Evolutionary conservation across 2,329 filamentous ascomycete genomes (phyloP).

Genomic region (Epichloe scottii): DNA sequence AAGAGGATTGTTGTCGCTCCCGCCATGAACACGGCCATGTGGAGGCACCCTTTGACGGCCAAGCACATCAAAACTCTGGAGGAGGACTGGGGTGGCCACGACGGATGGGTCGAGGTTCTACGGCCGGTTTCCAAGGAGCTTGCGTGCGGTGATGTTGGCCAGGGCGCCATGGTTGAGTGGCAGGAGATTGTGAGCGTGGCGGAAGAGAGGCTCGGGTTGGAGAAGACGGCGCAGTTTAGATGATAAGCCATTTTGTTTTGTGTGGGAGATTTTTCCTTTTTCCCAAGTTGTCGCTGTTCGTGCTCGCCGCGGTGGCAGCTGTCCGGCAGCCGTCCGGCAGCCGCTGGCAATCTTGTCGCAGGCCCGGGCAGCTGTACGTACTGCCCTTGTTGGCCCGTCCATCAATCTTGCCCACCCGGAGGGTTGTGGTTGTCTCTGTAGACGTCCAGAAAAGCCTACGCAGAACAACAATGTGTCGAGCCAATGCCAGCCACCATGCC

Average conservation of each 20-base stretch:
- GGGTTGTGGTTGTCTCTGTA: too few relatives aligned
- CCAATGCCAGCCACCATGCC: background rate
- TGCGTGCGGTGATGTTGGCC: constrained; percentile 74
- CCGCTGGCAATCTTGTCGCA: background rate
- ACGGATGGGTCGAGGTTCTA: constrained; percentile 51
- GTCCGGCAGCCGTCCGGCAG: background rate
- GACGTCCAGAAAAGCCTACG: too few relatives aligned
- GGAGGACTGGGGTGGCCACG: constrained; percentile 56
- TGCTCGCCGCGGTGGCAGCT: background rate
- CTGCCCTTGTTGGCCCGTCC: background rate
- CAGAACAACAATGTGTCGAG: too few relatives aligned
- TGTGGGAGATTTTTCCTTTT: background rate
- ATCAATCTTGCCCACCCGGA: too few relatives aligned
- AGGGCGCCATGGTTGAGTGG: constrained; percentile 77
- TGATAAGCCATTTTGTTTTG: background rate
- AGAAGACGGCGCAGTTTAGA: background rate
- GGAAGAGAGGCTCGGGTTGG: constrained; percentile 34
- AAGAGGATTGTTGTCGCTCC: constrained; percentile 65
- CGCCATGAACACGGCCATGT: constrained; percentile 88
- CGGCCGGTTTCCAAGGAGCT: constrained; percentile 62
- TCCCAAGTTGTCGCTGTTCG: too few relatives aligned
- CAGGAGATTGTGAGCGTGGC: constrained; percentile 56
- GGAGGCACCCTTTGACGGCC: constrained; percentile 68
- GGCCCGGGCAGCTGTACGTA: background rate
- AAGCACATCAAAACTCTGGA: constrained; percentile 58